These are phyloP conservation scores for Imleria badia DNA, from an alignment of 768 basidiomycete genomes.

Conservation along the genomic window DNA sequence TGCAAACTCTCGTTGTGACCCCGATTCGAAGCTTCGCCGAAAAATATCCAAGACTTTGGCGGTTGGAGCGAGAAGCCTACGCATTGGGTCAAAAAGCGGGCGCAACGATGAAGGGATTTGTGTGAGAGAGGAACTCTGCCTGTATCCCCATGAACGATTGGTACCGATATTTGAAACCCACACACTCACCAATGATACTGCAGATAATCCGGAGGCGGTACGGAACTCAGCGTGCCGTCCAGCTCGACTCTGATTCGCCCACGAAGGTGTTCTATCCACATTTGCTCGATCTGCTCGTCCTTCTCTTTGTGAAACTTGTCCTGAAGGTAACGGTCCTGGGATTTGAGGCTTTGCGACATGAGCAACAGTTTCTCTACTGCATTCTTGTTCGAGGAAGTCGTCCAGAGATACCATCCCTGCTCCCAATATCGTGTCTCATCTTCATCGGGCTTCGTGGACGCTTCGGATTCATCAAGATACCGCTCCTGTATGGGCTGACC, in stretches of 20 bases:
- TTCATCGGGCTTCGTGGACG: slow-evolving; percentile 20
- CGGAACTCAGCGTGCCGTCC: slow-evolving; percentile 31
- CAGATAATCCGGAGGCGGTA: slow-evolving; percentile 21
- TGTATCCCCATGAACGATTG: slow-evolving; percentile 20
- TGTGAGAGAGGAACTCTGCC: slow-evolving; percentile 53
- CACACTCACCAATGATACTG: slow-evolving; percentile 39
- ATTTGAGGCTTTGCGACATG: slow-evolving; percentile 56
- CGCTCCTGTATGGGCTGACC: slow-evolving; percentile 48
- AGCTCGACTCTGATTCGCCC: slow-evolving; percentile 25
- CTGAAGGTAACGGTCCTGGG: slow-evolving; percentile 40
- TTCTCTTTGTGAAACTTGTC: slow-evolving; percentile 39
- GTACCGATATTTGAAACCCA: slow-evolving; percentile 5
- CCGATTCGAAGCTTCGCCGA: slow-evolving; percentile 52
- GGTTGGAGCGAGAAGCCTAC: slow-evolving; percentile 58
- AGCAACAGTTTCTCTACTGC: slow-evolving; percentile 54
- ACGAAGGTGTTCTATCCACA: slow-evolving; percentile 29
- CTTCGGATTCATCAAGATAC: slow-evolving; percentile 11
- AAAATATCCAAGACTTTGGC: slow-evolving; percentile 49
- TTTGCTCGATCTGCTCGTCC: slow-evolving; percentile 55
- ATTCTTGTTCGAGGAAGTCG: slow-evolving; percentile 50
- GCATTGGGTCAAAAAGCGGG: slow-evolving; percentile 52
- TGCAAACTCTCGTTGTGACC: slow-evolving; percentile 59
- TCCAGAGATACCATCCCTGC: slow-evolving; percentile 77
- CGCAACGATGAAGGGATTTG: slow-evolving; percentile 58
- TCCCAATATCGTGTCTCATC: slow-evolving; percentile 60